Conservation (phyloP, 2,329 filamentous ascomycete species). For the Diaporthe aspalathi region DNA sequence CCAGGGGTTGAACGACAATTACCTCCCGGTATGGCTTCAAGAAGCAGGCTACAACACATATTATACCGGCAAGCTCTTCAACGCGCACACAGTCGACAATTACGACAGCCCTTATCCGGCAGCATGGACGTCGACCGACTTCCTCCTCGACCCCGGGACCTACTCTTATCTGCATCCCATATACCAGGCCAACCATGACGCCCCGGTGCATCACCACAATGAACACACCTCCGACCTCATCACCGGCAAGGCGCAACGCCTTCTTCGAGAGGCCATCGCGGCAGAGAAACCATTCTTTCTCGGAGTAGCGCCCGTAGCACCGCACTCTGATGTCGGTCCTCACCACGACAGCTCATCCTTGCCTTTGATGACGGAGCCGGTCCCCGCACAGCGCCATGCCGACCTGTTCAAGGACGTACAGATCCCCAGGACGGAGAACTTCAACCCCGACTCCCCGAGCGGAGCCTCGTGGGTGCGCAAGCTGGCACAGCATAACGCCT, state of each 20-base stretch:
- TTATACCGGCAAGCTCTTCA: constrained; percentile 68
- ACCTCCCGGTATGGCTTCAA: constrained; percentile 64
- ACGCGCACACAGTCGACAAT: constrained; percentile 60
- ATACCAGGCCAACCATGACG: constrained; percentile 68
- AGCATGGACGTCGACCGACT: constrained; percentile 67
- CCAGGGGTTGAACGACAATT: constrained; percentile 61
- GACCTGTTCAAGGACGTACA: constrained; percentile 68
- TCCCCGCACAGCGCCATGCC: constrained; percentile 68
- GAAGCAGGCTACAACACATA: constrained; percentile 63
- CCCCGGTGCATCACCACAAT: constrained; percentile 65
- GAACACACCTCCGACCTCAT: constrained; percentile 67
- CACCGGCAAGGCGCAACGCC: constrained; percentile 61
- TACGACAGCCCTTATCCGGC: constrained; percentile 62
- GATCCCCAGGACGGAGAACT: constrained; percentile 72
- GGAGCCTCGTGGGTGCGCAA: constrained; percentile 59
- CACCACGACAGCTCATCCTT: constrained; percentile 57
- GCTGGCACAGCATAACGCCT: constrained; percentile 51
- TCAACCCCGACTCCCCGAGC: constrained; percentile 68
- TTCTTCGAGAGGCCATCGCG: constrained; percentile 64
- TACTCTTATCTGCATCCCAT: constrained; percentile 76
- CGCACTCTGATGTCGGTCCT: constrained; percentile 64
- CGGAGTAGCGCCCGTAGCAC: constrained; percentile 68
- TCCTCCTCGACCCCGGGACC: constrained; percentile 74
- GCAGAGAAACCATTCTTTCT: constrained; percentile 68
- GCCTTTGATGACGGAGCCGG: constrained; percentile 57